Evolutionary conservation across 2,329 filamentous ascomycete genomes (phyloP).

Genomic region (Botrytis byssoidea): DNA sequence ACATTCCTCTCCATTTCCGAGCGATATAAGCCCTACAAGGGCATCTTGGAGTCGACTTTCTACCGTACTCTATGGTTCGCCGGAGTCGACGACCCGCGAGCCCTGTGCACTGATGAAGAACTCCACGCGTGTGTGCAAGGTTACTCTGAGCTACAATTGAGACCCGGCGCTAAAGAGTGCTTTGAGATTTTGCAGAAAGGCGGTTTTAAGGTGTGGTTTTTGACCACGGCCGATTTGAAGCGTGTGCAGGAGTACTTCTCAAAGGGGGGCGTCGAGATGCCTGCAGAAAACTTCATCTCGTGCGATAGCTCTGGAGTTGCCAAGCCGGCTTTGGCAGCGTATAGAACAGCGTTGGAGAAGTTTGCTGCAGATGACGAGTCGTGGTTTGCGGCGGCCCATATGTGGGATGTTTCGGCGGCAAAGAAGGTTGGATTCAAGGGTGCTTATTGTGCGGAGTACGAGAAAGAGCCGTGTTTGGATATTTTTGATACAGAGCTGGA

Average conservation of each 20-base stretch:
- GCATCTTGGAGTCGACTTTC: conserved; percentile 46
- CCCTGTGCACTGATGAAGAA: conserved; percentile 46
- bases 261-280: conserved; percentile 48
- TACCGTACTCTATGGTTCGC: conserved; percentile 49
- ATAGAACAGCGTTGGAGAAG: conserved; percentile 44
- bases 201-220: conserved; percentile 52
- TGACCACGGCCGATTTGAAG: conserved; percentile 51
- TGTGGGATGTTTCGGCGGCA: conserved; percentile 58
- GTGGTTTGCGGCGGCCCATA: conserved; percentile 60
- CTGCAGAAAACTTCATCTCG: conserved; percentile 49
- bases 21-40: conserved; percentile 45
- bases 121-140: conserved; percentile 42
- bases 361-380: conserved; percentile 43
- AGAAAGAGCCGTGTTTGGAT: conserved; percentile 50
- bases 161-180: conserved; percentile 44
- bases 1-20: conserved; percentile 48
- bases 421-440: conserved; percentile 49
- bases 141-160: conserved; percentile 41
- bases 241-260: conserved; percentile 53
- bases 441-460: conserved; percentile 53
- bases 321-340: conserved; percentile 51
- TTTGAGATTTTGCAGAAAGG: conserved; percentile 44
- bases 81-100: conserved; percentile 45
- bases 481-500: conserved; percentile 51
- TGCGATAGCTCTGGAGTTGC: conserved; percentile 51